Evolutionary conservation across 805 yeast genomes (phyloP).

Genomic region (Zygosaccharomyces lentus): DNA sequence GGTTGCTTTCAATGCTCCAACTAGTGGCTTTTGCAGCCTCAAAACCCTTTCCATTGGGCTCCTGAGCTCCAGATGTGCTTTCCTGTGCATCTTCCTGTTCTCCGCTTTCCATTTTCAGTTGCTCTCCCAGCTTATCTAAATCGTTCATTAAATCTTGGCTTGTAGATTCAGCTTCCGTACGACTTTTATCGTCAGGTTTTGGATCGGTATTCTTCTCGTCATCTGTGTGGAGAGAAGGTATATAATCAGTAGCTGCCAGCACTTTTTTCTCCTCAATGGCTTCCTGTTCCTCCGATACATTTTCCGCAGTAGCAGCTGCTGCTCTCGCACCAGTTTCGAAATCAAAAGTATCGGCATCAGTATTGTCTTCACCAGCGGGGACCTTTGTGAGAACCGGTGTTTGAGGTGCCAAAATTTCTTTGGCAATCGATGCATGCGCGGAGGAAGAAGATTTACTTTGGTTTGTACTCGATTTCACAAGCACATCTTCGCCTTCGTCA

Average conservation of each 20-base stretch:
- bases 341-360: constrained; percentile 21
- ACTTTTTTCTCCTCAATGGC: not conserved
- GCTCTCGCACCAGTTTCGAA: constrained; percentile 17
- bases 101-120: constrained; percentile 4
- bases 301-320: not conserved
- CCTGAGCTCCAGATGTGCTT: not conserved
- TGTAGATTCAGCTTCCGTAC: not conserved
- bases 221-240: not conserved
- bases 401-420: not conserved
- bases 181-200: not conserved
- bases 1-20: not conserved
- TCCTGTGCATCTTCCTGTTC: not conserved
- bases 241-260: not conserved
- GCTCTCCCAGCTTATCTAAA: constrained; percentile 6
- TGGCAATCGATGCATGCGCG: not conserved
- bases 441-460: not conserved
- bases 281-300: not conserved
- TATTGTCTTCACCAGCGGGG: constrained; percentile 2
- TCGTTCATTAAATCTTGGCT: constrained; percentile 3
- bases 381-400: not conserved
- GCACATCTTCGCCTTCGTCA: constrained; percentile 6
- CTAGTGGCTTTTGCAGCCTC: not conserved
- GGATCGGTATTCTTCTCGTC: not conserved
- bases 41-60: not conserved
- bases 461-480: not conserved